Conservation (phyloP, 2,329 filamentous ascomycete species). For the Sporothrix variecibatus region DNA sequence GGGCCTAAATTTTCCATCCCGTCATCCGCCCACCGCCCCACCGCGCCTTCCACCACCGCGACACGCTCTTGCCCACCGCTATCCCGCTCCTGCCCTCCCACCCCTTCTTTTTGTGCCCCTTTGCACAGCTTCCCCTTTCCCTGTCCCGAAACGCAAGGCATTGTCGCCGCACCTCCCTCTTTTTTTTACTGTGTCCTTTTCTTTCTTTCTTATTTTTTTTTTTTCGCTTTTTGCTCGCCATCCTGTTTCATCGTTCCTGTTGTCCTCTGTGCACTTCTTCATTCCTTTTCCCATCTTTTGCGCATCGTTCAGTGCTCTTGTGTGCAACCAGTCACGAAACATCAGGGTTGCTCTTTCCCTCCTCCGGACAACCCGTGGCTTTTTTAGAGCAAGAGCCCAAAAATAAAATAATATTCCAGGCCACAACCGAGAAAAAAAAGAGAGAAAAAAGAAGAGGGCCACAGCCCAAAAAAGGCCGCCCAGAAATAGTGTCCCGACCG, state of each 20-base stretch:
- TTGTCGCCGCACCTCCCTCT: background rate
- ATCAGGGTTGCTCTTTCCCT: slow-evolving; percentile 2
- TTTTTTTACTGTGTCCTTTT: background rate
- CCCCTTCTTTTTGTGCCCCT: slow-evolving; percentile 12
- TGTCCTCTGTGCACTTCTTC: background rate
- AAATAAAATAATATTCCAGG: background rate
- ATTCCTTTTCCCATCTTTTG: background rate
- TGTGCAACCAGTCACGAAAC: slow-evolving; percentile 6
- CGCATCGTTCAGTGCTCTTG: background rate
- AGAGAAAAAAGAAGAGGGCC: background rate
- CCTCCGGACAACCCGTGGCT: background rate
- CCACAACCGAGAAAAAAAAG: background rate
- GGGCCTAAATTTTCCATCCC: slow-evolving; percentile 29
- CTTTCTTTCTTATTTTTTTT: background rate
- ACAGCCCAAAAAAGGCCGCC: background rate
- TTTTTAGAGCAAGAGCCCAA: background rate
- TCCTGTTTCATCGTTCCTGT: background rate
- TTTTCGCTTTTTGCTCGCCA: background rate
- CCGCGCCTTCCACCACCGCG: slow-evolving; percentile 27
- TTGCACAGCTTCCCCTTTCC: slow-evolving; percentile 11
- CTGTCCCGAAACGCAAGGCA: slow-evolving; percentile 15
- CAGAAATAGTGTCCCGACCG: slow-evolving; percentile 22
- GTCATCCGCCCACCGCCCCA: slow-evolving; percentile 32
- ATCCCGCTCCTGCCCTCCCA: slow-evolving; percentile 12
- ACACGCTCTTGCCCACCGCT: slow-evolving; percentile 23